Conservation (phyloP, 1,284 basidiomycete species). For the Veloboletus limbatus region DNA sequence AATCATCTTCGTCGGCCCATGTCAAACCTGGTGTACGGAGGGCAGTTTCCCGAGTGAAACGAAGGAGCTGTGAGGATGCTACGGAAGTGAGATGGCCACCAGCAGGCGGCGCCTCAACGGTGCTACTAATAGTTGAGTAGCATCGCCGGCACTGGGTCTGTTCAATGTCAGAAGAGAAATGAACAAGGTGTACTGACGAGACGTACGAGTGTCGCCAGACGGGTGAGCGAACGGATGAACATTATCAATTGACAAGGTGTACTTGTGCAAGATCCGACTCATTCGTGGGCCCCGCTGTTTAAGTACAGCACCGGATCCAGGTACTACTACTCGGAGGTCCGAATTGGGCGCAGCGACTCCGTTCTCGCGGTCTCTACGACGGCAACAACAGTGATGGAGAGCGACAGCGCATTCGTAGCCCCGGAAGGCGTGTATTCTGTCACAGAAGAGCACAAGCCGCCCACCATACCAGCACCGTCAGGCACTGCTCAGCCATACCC, state of each 20-base stretch:
- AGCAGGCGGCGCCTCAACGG: slow-evolving; percentile 61
- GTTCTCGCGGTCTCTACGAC: slow-evolving; percentile 21
- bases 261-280: slow-evolving; percentile 28
- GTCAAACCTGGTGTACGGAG: slow-evolving; percentile 68
- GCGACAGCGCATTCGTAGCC: slow-evolving; percentile 77
- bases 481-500: slow-evolving; percentile 53
- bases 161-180: background rate
- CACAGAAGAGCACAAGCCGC: slow-evolving; percentile 79
- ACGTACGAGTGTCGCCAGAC: slow-evolving; percentile 23
- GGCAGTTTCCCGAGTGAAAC: slow-evolving; percentile 61
- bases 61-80: slow-evolving; percentile 61
- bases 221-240: slow-evolving; percentile 22
- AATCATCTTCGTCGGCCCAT: slow-evolving; percentile 64
- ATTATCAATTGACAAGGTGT: slow-evolving; percentile 22
- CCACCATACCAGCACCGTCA: slow-evolving; percentile 45
- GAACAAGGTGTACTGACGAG: background rate
- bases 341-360: background rate
- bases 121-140: slow-evolving; percentile 41
- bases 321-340: too few species aligned
- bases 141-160: slow-evolving; percentile 33
- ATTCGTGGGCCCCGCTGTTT: slow-evolving; percentile 7
- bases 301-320: background rate
- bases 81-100: slow-evolving; percentile 70
- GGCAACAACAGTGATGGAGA: slow-evolving; percentile 54
- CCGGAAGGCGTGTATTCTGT: slow-evolving; percentile 85